Conservation (phyloP, 306 rosid genomes). For the Glycine latifolia region DNA sequence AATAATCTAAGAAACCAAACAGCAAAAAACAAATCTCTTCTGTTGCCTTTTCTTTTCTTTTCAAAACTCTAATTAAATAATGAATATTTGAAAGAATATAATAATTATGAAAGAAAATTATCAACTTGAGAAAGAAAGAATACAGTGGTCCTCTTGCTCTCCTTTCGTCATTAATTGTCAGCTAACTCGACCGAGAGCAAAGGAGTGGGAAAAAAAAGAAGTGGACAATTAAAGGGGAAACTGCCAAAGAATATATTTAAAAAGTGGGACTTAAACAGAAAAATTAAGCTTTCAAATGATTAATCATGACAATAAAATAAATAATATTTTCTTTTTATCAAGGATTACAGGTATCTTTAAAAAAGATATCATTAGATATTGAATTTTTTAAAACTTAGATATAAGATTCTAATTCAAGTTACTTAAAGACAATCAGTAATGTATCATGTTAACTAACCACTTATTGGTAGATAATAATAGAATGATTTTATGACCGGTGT, state of each 20-base stretch:
- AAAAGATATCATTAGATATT: no score
- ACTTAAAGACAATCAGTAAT: not conserved
- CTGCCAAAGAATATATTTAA: not conserved
- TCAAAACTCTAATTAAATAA: not conserved
- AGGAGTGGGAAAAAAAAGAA: not conserved
- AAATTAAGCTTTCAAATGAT: slow-evolving; percentile 4
- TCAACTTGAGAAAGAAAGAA: not conserved
- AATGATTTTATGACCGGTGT: not conserved
- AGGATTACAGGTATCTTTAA: not conserved
- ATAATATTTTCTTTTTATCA: not conserved
- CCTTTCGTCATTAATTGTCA: not conserved
- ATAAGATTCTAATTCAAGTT: not conserved
- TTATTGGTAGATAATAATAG: not conserved
- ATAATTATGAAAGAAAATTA: no score
- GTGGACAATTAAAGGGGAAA: not conserved
- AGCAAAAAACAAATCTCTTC: not conserved
- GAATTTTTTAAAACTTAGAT: not conserved
- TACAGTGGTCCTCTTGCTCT: not conserved
- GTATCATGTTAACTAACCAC: not conserved
- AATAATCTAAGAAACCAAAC: not conserved
- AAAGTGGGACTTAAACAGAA: not conserved
- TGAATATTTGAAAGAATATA: no score
- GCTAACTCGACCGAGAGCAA: no score
- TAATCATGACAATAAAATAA: not conserved
- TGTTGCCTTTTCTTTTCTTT: not conserved